Conservation (phyloP, 2,329 filamentous ascomycete genomes). For the Aspergillus intermedius region DNA sequence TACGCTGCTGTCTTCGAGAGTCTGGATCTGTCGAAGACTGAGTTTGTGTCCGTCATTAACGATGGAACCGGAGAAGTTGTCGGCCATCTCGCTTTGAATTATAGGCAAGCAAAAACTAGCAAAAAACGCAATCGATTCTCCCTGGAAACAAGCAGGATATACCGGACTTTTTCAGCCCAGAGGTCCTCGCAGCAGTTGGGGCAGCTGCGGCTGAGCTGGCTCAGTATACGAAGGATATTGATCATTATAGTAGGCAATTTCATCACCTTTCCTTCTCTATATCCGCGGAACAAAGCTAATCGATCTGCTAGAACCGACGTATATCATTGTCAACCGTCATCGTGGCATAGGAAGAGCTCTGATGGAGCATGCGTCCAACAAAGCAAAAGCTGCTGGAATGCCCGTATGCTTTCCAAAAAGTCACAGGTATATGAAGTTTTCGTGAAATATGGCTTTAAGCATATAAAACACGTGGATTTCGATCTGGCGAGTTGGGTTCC, state of each 20-base stretch:
- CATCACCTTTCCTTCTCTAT: neutral
- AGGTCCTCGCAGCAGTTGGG: neutral
- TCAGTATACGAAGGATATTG: neutral
- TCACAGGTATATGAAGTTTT: neutral
- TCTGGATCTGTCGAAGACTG: neutral
- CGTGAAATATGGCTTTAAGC: neutral
- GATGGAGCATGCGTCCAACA: neutral
- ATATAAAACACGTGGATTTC: neutral
- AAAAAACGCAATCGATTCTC: neutral
- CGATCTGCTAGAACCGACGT: neutral
- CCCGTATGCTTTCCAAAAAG: neutral
- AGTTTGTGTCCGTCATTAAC: neutral
- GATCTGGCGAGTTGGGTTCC: neutral
- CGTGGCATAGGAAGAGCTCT: neutral
- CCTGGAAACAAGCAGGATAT: neutral
- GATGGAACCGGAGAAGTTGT: neutral
- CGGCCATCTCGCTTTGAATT: neutral
- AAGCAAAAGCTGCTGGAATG: neutral
- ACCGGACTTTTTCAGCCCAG: neutral
- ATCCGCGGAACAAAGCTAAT: neutral
- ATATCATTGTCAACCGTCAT: neutral
- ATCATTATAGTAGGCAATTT: neutral
- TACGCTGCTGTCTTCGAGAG: neutral
- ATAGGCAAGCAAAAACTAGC: neutral
- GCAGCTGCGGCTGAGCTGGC: neutral